Evolutionary conservation across 2,329 filamentous ascomycete genomes (phyloP).

Genomic region (Fusarium transvaalense): DNA sequence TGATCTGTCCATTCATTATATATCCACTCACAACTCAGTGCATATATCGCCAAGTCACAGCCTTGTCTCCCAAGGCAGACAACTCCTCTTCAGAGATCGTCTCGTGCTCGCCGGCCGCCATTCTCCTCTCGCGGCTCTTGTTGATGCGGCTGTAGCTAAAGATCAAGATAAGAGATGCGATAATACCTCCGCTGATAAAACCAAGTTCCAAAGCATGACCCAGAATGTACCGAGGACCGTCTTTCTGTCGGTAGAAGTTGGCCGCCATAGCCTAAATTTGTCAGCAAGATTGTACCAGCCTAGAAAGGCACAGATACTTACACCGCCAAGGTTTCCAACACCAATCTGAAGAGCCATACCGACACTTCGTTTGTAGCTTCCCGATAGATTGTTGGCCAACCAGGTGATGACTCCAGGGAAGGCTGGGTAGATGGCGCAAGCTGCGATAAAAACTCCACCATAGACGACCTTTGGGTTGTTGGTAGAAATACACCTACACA

Average conservation of each 20-base stretch:
- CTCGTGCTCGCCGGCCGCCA: conserved; percentile 59
- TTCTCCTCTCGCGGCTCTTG: conserved; percentile 63
- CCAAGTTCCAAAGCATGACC: conserved; percentile 65
- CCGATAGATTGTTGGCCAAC: conserved; percentile 82
- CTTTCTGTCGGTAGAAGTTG: conserved; percentile 74
- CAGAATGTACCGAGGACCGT: conserved; percentile 62
- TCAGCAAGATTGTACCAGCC: background rate
- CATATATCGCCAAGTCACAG: conserved; percentile 73
- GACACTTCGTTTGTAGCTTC: conserved; percentile 71
- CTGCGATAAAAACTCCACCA: conserved; percentile 80
- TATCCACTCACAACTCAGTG: conserved; percentile 48
- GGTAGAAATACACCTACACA: conserved; percentile 67
- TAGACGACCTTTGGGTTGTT: conserved; percentile 73
- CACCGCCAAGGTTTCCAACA: conserved; percentile 68
- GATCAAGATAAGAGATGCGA: conserved; percentile 59
- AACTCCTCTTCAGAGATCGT: conserved; percentile 61
- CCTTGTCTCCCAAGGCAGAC: conserved; percentile 70
- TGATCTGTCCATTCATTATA: background rate
- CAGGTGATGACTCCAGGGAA: conserved; percentile 84
- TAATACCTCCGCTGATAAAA: conserved; percentile 61
- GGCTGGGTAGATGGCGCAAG: conserved; percentile 82
- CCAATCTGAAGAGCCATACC: conserved; percentile 76
- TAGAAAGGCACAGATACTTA: conserved; percentile 44
- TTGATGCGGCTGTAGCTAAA: conserved; percentile 70
- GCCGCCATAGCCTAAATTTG: conserved; percentile 71